Conservation (phyloP, 163 green algal species). For the Chlorella variabilis region DNA sequence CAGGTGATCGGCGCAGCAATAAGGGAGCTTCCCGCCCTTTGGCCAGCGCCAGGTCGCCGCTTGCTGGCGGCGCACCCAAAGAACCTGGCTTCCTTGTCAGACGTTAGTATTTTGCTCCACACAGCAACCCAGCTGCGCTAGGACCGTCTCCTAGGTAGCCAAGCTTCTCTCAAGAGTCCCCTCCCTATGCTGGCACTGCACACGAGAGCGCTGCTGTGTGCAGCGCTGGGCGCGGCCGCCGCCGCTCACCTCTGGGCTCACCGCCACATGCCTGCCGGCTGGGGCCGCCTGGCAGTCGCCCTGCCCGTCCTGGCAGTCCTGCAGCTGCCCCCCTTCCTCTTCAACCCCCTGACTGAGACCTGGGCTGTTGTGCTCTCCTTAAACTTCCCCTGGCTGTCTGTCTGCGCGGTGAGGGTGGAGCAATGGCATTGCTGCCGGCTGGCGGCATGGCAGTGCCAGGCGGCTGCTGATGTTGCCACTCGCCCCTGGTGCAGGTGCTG, state of each 20-base stretch:
- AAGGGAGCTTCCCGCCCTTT: too few species aligned
- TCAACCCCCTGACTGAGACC: background rate
- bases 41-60: background rate
- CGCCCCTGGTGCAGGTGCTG: background rate
- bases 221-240: background rate
- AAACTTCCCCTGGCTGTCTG: constrained; percentile 15
- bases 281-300: background rate
- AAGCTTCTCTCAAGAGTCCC: too few species aligned
- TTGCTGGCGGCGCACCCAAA: too few species aligned
- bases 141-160: too few species aligned
- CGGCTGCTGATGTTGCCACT: too few species aligned
- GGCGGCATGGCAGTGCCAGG: background rate
- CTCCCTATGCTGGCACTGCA: background rate
- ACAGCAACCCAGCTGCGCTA: too few species aligned
- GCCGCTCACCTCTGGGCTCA: background rate
- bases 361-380: background rate
- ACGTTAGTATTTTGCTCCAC: too few species aligned
- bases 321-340: background rate
- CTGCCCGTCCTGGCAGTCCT: background rate
- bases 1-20: too few species aligned
- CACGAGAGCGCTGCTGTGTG: background rate
- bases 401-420: background rate
- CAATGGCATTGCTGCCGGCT: too few species aligned
- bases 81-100: too few species aligned
- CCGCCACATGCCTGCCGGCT: background rate